Conservation (phyloP, 2,329 filamentous ascomycete genomes). For the Paecilomyces niveus region DNA sequence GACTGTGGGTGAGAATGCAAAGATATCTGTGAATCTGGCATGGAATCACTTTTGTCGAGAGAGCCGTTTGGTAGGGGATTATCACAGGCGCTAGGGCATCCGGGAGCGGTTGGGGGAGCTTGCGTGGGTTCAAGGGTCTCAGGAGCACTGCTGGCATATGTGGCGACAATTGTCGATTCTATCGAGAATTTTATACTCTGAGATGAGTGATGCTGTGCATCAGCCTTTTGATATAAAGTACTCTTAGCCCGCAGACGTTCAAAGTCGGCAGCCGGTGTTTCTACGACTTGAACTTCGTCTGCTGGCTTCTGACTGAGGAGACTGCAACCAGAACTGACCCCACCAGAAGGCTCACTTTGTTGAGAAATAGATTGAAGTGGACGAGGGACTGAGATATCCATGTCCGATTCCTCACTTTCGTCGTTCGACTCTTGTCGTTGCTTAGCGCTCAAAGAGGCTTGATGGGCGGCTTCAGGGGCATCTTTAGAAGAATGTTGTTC, state of each 20-base stretch:
- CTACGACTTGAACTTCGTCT: constrained; percentile 23
- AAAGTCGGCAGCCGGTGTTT: constrained; percentile 19
- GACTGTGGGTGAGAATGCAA: not conserved
- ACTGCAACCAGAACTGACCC: constrained; percentile 16
- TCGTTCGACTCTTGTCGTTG: constrained; percentile 2
- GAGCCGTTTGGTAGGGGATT: not conserved
- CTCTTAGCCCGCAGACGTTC: constrained; percentile 4
- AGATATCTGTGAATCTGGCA: not conserved
- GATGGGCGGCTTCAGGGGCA: not conserved
- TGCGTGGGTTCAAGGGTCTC: constrained; percentile 5
- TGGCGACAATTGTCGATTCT: constrained; percentile 26
- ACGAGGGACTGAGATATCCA: constrained; percentile 28
- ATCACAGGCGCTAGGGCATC: not conserved
- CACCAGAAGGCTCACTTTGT: constrained; percentile 8
- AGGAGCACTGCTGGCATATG: constrained; percentile 19
- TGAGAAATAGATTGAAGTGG: constrained; percentile 19
- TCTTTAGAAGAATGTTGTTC: not conserved
- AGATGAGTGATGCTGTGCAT: constrained; percentile 12
- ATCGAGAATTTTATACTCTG: constrained; percentile 22
- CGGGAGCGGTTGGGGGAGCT: not conserved
- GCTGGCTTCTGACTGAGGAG: constrained; percentile 9
- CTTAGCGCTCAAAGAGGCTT: not conserved
- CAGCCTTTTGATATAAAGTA: not conserved
- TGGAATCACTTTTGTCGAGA: not conserved
- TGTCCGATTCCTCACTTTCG: constrained; percentile 26